Percentiles rank a stretch among this genome's conserved stretches.
These are phyloP conservation scores for Penicillium maclennaniae DNA, from an alignment of 495 filamentous ascomycete genomes.

Conservation along the genomic window DNA sequence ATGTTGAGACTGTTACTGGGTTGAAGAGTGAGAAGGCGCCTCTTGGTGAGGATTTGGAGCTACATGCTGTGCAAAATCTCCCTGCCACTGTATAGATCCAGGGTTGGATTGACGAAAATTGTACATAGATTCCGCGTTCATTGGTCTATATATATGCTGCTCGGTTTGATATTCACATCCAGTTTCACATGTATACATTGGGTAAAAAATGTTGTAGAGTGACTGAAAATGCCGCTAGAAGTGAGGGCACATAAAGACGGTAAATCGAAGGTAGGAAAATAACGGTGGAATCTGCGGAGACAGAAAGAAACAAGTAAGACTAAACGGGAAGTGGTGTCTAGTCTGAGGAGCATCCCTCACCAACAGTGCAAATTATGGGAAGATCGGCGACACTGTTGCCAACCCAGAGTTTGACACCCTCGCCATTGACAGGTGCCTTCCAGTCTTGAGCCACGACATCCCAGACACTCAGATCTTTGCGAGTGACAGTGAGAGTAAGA, in stretches of 20 bases:
- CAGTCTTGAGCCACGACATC: constrained; percentile 67
- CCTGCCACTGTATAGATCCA: neutral
- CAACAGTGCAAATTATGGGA: constrained; percentile 38
- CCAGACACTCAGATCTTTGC: constrained; percentile 71
- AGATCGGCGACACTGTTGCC: constrained; percentile 45
- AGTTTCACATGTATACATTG: constrained; percentile 3
- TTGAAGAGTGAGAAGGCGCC: constrained; percentile 25
- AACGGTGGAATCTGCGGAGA: neutral
- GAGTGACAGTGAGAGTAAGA: constrained; percentile 52
- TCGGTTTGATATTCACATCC: neutral
- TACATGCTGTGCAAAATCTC: neutral
- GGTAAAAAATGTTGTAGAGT: neutral
- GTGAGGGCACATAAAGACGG: neutral
- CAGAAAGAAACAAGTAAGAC: constrained; percentile 1
- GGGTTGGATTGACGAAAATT: neutral
- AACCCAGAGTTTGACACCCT: constrained; percentile 42
- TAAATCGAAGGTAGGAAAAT: neutral
- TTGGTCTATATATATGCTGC: neutral
- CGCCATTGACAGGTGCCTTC: constrained; percentile 48
- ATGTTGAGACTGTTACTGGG: constrained; percentile 56
- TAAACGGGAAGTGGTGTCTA: neutral
- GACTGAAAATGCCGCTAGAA: too few relatives aligned
- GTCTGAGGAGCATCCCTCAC: constrained; percentile 19
- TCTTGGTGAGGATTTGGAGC: constrained; percentile 3
- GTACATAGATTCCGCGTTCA: neutral